Conservation (phyloP, 495 filamentous ascomycete species). For the Penicillium coprophilum region DNA sequence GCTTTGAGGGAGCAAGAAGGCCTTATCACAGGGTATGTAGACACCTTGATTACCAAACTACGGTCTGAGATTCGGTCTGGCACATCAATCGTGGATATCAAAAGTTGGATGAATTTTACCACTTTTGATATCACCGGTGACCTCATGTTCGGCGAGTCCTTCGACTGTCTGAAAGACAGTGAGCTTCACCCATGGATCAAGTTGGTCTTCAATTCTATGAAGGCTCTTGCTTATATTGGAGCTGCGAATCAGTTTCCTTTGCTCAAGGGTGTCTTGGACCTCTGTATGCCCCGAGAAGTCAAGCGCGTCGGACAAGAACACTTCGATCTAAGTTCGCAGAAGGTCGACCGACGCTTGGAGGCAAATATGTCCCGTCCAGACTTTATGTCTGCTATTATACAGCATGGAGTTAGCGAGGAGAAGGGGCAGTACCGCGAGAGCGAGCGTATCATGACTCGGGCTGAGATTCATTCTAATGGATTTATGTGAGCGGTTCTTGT, state of each 20-base stretch:
- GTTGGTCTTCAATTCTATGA: conserved; percentile 38
- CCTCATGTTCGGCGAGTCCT: conserved; percentile 51
- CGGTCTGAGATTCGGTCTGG: conserved; percentile 5
- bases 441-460: conserved; percentile 25
- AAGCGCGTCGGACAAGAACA: conserved; percentile 20
- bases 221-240: conserved; percentile 21
- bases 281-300: conserved; percentile 15
- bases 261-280: conserved; percentile 15
- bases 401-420: conserved; percentile 26
- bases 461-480: conserved; percentile 32
- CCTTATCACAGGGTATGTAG: conserved; percentile 38
- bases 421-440: conserved; percentile 20
- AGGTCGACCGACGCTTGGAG: conserved; percentile 24
- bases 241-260: conserved; percentile 34
- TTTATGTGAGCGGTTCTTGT: conserved; percentile 22
- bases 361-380: conserved; percentile 20
- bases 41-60: conserved; percentile 38
- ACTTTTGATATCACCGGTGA: conserved; percentile 53
- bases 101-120: conserved; percentile 35
- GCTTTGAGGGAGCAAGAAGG: conserved; percentile 42
- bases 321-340: conserved; percentile 27
- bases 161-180: conserved; percentile 44
- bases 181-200: conserved; percentile 50
- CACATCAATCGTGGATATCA: conserved; percentile 21
- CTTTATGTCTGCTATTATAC: conserved; percentile 30